Conservation (phyloP, 2,329 filamentous ascomycete genomes). For the Apiospora kogelbergensis region DNA sequence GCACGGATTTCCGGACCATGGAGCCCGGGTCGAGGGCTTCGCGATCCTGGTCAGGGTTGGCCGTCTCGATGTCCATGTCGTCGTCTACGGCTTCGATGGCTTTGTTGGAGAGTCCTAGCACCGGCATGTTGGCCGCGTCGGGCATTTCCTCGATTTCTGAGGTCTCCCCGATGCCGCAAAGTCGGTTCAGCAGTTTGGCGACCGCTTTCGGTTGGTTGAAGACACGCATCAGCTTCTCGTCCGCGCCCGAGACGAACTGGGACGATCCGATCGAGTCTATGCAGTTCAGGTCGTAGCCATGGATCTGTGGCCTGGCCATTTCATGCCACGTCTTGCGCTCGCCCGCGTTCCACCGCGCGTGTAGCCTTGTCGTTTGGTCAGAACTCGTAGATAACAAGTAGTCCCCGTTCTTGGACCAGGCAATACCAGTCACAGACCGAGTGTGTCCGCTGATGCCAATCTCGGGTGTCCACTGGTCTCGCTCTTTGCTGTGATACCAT, state of each 20-base stretch:
- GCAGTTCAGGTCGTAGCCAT: constrained; percentile 97
- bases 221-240: constrained; percentile 96
- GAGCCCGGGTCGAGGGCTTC: constrained; percentile 56
- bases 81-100: constrained; percentile 65
- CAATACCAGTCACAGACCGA: constrained; percentile 74
- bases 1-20: constrained; percentile 57
- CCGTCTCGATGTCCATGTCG: constrained; percentile 25
- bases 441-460: constrained; percentile 84
- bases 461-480: constrained; percentile 73
- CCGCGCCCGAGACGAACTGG: constrained; percentile 90
- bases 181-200: constrained; percentile 67
- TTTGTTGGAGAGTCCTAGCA: constrained; percentile 94
- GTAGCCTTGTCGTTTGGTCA: constrained; percentile 90
- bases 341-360: constrained; percentile 70
- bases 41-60: constrained; percentile 48
- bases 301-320: constrained; percentile 92
- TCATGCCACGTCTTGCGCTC: constrained; percentile 77
- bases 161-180: constrained; percentile 60
- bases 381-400: constrained; percentile 87
- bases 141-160: constrained; percentile 55
- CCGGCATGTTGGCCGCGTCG: constrained; percentile 91
- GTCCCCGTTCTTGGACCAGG: constrained; percentile 79
- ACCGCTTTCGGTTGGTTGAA: constrained; percentile 88
- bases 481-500: constrained; percentile 66
- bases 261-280: constrained; percentile 71